A percentile compares a stretch with the other conserved stretches of the same genome.
Conservation (phyloP, 371 early-diverging fungal genomes). For the Rhizopus stolonifer region DNA sequence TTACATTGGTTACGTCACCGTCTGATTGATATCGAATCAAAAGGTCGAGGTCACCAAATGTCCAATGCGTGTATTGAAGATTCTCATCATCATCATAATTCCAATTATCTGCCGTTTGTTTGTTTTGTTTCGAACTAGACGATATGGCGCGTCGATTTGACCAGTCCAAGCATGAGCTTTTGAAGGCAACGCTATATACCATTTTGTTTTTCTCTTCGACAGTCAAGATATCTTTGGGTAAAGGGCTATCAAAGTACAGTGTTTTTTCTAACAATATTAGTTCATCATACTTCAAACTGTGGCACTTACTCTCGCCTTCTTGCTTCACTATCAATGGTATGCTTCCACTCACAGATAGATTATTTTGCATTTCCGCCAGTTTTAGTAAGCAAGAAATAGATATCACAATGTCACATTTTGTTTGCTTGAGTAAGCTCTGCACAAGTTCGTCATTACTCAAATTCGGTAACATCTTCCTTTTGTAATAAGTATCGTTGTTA, state of each 20-base stretch:
- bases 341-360: not conserved
- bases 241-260: slow-evolving; percentile 14
- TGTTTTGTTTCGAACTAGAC: not conserved
- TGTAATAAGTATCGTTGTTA: slow-evolving; percentile 5
- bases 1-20: slow-evolving; percentile 10
- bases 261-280: not conserved
- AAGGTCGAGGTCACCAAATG: slow-evolving; percentile 23
- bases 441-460: slow-evolving; percentile 1
- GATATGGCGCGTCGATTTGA: slow-evolving; percentile 5
- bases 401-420: slow-evolving; percentile 6
- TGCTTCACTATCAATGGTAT: slow-evolving; percentile 9
- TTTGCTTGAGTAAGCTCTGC: not conserved
- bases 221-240: slow-evolving; percentile 11
- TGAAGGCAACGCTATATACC: slow-evolving; percentile 12
- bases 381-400: slow-evolving; percentile 6
- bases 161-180: slow-evolving; percentile 20
- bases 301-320: not conserved
- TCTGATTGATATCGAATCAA: slow-evolving; percentile 21
- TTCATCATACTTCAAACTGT: not conserved
- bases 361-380: slow-evolving; percentile 4
- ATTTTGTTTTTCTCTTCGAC: slow-evolving; percentile 10
- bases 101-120: too few relatives aligned
- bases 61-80: slow-evolving; percentile 24
- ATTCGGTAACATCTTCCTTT: slow-evolving; percentile 5
- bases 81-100: slow-evolving; percentile 14